Percentiles rank a stretch among this genome's conserved stretches.
phyloP scores from a whole-genome alignment of 257 asterid species.

The Galeopsis tetrahit region DNA sequence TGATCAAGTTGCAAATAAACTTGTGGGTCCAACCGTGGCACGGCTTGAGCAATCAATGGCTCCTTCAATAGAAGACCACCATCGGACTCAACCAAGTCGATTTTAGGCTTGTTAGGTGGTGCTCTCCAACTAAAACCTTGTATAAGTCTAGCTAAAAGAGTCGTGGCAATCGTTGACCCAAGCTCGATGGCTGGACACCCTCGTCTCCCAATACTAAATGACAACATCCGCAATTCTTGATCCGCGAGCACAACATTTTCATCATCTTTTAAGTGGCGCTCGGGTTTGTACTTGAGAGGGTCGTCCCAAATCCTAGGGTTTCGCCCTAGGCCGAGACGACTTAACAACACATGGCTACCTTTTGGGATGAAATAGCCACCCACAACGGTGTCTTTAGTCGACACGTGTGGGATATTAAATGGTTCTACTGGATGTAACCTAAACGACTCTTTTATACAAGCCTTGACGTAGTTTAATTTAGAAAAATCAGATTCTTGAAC shows the following conservation, averaged over 20 bases:
- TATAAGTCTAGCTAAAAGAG: background rate
- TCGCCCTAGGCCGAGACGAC: background rate
- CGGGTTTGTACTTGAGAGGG: background rate
- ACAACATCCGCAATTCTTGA: background rate
- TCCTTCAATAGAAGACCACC: background rate
- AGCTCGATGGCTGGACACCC: background rate
- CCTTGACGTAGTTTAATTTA: background rate
- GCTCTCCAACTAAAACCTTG: background rate
- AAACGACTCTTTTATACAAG: constrained; percentile 2
- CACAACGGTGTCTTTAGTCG: background rate
- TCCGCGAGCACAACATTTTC: background rate
- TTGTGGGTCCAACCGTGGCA: background rate
- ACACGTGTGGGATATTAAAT: background rate
- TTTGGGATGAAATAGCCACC: background rate
- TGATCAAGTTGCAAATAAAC: background rate
- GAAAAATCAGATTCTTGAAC: background rate
- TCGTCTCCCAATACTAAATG: background rate
- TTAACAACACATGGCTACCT: background rate
- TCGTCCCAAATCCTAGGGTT: background rate
- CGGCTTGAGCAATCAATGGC: background rate
- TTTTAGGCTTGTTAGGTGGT: too few relatives aligned
- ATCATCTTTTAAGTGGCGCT: background rate
- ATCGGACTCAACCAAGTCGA: background rate
- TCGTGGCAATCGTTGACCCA: background rate
- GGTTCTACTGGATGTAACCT: background rate